Percentiles rank a stretch among this genome's conserved stretches.
These are phyloP conservation scores for Musa itinerans DNA, from an alignment of 176 grass and related monocot species.

Conservation along the genomic window DNA sequence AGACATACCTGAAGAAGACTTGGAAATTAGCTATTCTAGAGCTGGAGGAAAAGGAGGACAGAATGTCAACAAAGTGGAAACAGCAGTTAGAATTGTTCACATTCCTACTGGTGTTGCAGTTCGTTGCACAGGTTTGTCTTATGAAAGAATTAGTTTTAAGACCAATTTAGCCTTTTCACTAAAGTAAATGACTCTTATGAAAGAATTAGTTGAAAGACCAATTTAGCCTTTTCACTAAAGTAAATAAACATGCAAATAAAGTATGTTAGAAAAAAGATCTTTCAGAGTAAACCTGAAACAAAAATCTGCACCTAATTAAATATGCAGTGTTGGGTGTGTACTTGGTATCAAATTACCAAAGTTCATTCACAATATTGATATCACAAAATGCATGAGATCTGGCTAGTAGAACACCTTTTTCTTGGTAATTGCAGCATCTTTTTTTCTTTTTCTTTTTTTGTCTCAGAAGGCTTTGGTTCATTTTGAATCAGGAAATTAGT, in stretches of 20 bases:
- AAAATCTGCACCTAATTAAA: too few species aligned
- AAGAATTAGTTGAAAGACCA: neutral
- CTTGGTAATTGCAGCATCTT: too few species aligned
- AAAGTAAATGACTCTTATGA: neutral
- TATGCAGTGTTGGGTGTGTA: too few species aligned
- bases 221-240: neutral
- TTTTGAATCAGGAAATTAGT: too few species aligned
- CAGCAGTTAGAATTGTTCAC: constrained; percentile 90
- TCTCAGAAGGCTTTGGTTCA: too few species aligned
- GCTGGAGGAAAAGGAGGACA: constrained; percentile 94
- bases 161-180: neutral
- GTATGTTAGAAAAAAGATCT: too few species aligned
- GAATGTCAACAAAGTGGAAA: constrained; percentile 98
- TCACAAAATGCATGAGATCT: too few species aligned
- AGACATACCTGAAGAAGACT: constrained; percentile 92
- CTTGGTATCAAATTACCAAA: too few species aligned
- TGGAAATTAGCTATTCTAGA: constrained; percentile 85
- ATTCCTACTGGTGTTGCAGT: constrained; percentile 84
- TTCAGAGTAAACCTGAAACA: too few species aligned
- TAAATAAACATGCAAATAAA: neutral
- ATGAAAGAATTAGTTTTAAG: neutral
- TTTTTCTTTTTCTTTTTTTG: too few species aligned
- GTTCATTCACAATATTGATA: too few species aligned
- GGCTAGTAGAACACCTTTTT: too few species aligned
- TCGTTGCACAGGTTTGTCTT: constrained; percentile 67